Percentiles rank a stretch among this genome's conserved stretches.
Evolutionary conservation across 2,329 filamentous ascomycete genomes (phyloP).

Genomic region (Penicillium corylophilum): DNA sequence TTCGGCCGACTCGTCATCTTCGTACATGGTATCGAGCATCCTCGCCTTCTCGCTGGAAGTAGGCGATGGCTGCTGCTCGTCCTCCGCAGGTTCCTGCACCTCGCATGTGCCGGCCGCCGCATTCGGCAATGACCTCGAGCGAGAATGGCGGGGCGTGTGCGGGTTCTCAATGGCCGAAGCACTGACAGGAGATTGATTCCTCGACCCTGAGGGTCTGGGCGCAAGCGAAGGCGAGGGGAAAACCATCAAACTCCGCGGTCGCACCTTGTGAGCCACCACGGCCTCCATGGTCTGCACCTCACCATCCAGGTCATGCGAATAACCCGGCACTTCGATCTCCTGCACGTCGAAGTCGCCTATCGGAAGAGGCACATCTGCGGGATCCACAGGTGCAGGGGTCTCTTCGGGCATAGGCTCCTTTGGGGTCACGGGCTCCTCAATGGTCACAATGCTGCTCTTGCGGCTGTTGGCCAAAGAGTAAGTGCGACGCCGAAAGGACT

Average conservation of each 20-base stretch:
- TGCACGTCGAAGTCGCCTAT: conserved; percentile 36
- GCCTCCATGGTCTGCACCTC: conserved; percentile 43
- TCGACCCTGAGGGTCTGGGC: conserved; percentile 28
- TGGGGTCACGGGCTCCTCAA: conserved; percentile 30
- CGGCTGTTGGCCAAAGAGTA: conserved; percentile 32
- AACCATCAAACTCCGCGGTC: conserved; percentile 45
- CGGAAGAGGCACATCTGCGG: conserved; percentile 32
- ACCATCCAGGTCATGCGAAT: conserved; percentile 63
- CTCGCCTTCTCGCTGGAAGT: conserved; percentile 30
- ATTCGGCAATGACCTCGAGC: conserved; percentile 53
- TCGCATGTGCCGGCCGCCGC: conserved; percentile 26
- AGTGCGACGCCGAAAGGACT: conserved; percentile 38
- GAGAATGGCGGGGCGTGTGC: conserved; percentile 32
- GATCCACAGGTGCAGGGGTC: conserved; percentile 25
- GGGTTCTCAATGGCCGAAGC: conserved; percentile 24
- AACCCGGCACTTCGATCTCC: conserved; percentile 76
- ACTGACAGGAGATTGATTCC: conserved; percentile 25
- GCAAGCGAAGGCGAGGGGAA: conserved; percentile 34
- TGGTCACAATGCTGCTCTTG: conserved; percentile 39
- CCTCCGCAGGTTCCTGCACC: conserved; percentile 11
- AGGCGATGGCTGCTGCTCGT: conserved; percentile 24
- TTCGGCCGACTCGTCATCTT: conserved; percentile 32
- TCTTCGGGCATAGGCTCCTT: conserved; percentile 13
- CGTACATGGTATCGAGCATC: conserved; percentile 40
- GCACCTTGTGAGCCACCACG: conserved; percentile 42